Evolutionary conservation across 306 rosid species (phyloP), one percentile per base, ranked within the genome.

Genomic region (Amphicarpaea edgeworthii): DNA sequence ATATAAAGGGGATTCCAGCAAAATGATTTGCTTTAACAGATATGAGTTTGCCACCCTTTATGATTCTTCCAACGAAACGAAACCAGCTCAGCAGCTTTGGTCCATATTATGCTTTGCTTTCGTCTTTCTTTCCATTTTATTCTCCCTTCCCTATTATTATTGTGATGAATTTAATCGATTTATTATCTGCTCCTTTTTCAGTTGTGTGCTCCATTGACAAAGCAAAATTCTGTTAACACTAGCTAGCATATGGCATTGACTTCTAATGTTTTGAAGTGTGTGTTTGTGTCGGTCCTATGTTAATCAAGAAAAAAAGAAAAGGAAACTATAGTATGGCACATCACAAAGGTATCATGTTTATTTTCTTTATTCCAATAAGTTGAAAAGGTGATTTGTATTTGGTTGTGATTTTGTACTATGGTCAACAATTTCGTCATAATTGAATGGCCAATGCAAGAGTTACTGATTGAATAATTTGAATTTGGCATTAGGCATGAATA

Each of bases 1-100:
- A 63, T 45, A 45, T 8, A 57, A 77, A 71, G 66, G 54, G 43
- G 64, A 71, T 77, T 82, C 75, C 55, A 6, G 30, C 41, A 77
- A 54, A 55, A 12, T 63, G 47, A 74, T 59, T 75, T 43, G 81
- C 73, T 76, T 70, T 62, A 21, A 40, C 49, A 12, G 45, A 12
- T 42, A 53, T 53, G 11, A 30, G 51, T 30, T 77, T 65, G 24
- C 30, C 63, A 45, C 6, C 1, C 9, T 54, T 21, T 21, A 40
- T 26, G 76, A 58, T 75, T 60, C 72, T 73, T 68, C 69, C 46
- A 80, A 20, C 55, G 12, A 57, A 80, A 20, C 55, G 12, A 45
- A 55, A 55, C 57, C 65, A 66, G 34, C 43, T 64, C 45, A 34
- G 40, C 26, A 23, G 12, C 51, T 55, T 1, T 30, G 19, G 43